Percentiles rank a stretch among this genome's conserved stretches.
Conservation (phyloP, 73 alveolate species). For the Effrenium voratum region DNA sequence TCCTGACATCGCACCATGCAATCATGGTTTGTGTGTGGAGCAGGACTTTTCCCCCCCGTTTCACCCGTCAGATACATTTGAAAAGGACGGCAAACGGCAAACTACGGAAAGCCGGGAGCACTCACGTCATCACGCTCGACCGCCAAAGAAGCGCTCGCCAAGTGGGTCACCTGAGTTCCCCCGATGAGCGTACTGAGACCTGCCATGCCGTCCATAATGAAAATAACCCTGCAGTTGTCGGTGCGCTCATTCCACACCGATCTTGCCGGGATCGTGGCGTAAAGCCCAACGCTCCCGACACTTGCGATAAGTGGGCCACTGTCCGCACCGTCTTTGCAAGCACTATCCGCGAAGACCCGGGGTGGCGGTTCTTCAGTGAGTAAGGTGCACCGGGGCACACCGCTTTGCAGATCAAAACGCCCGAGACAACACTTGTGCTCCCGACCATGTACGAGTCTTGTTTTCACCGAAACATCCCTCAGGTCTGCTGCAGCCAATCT, state of each 20-base stretch:
- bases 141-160: not conserved
- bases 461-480: not conserved
- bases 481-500: not conserved
- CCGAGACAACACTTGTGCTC: not conserved
- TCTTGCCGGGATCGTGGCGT: not conserved
- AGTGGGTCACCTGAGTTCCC: not conserved
- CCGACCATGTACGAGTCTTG: not conserved
- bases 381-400: not conserved
- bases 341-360: constrained; percentile 41
- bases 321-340: not conserved
- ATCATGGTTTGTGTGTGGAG: too few relatives aligned
- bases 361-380: not conserved
- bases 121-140: not conserved
- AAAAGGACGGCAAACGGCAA: not conserved
- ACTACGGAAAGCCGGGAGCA: not conserved
- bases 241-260: not conserved
- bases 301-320: too few relatives aligned
- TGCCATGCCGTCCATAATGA: constrained; percentile 11
- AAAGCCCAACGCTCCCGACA: constrained; percentile 20
- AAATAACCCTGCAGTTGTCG: not conserved
- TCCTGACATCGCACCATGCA: too few relatives aligned
- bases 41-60: too few relatives aligned
- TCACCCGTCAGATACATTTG: not conserved
- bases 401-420: too few relatives aligned
- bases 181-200: constrained; percentile 10